phyloP scores from a whole-genome alignment of 208 protist species.

The Wallacemonas rigidus region DNA sequence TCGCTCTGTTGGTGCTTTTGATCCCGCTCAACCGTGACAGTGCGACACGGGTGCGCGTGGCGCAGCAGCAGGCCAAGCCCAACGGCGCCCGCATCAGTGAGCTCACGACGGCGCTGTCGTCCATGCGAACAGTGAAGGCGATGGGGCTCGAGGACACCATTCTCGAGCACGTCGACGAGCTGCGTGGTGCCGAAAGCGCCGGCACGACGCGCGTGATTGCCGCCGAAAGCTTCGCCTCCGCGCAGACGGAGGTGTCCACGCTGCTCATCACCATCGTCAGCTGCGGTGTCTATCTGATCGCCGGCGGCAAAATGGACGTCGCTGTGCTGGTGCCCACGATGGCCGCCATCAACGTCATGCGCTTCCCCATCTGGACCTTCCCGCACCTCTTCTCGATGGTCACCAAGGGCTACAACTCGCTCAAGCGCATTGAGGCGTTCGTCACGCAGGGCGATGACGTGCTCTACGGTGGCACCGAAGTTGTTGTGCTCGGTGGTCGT shows the following conservation, averaged over 20 bases:
- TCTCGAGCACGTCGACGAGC: constrained; percentile 36
- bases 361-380: constrained; percentile 66
- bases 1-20: constrained; percentile 46
- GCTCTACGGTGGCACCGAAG: constrained; percentile 28
- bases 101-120: constrained; percentile 53
- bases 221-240: constrained; percentile 50
- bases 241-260: constrained; percentile 58
- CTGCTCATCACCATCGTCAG: constrained; percentile 65
- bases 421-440: constrained; percentile 67
- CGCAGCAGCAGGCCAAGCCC: constrained; percentile 52
- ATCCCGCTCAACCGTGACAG: constrained; percentile 61
- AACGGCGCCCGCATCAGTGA: constrained; percentile 58
- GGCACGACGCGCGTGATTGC: constrained; percentile 36
- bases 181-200: constrained; percentile 46
- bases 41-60: constrained; percentile 46
- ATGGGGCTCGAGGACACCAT: constrained; percentile 65
- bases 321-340: constrained; percentile 71
- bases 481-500: constrained; percentile 1
- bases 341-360: constrained; percentile 72
- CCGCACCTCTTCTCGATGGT: constrained; percentile 65
- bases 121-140: constrained; percentile 76
- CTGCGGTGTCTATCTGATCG: constrained; percentile 63
- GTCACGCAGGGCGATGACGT: constrained; percentile 32
- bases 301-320: constrained; percentile 55
- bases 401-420: constrained; percentile 49